Evolutionary conservation across 768 basidiomycete species (phyloP), one percentile per base, ranked within the genome.

Genomic region (Hygrophorus pudorinus): DNA sequence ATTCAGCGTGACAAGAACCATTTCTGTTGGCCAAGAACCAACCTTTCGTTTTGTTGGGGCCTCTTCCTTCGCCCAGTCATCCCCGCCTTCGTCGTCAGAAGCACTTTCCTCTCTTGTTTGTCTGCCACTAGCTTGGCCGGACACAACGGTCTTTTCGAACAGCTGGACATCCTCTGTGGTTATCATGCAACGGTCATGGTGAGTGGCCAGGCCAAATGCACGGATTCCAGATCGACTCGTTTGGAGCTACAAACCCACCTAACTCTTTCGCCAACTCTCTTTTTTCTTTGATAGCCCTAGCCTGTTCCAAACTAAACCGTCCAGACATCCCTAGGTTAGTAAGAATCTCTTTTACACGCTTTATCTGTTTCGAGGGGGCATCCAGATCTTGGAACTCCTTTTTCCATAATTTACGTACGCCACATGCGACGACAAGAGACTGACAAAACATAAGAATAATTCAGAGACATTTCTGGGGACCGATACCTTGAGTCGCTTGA

Each of bases 181-280:
- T 14, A 13, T n/a, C 12, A 11, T 21, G 33, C 14, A 3, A 17
- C 18, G 12, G 37, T 13, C 34, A 37, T 9, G 34, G 34, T n/a
- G 4, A 24, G 7, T 24, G 24, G n/a, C 7, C 7, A 8, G 9
- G 34, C n/a, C 13, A 24, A 13, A 39, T 4, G n/a, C n/a, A 39
- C 6, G n/a, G n/a, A n/a, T 14, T 5, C 20, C 38, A 41, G 32
- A 24, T 17, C 11, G 32, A 17, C 29, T 18, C 10, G 39, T 34
- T 38, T 18, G 47, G 5, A 14, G 31, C 28, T 29, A n/a, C 8
- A 44, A 17, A 68, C 76, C 27, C 51, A 92, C 89, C 73, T 14
- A 91, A 69, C 56, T 92, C 88, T 47, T 86, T 68, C 17, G 75
- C 81, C 5, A 89, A 58, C 57, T 92, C 92, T 36, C 88, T 68